Conservation (phyloP, 768 basidiomycete species). For the Galerina sulciceps region DNA sequence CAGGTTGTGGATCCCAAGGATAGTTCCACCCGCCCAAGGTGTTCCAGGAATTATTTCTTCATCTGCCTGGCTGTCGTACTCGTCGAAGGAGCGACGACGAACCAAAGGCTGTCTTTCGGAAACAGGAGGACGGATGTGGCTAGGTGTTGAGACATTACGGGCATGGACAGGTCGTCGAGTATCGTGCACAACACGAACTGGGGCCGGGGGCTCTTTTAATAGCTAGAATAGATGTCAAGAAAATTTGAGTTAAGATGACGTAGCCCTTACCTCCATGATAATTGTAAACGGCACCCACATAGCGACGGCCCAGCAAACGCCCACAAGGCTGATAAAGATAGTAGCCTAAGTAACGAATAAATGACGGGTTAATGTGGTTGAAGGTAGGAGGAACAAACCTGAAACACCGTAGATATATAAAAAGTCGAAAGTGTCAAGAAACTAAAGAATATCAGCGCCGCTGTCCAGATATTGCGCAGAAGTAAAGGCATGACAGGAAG, state of each 20-base stretch:
- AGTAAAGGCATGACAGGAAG: slow-evolving; percentile 91
- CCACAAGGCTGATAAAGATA: slow-evolving; percentile 79
- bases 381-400: slow-evolving; percentile 43
- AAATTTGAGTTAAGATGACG: not conserved
- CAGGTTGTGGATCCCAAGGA: slow-evolving; percentile 93
- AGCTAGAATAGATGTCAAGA: slow-evolving; percentile 43
- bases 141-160: slow-evolving; percentile 59
- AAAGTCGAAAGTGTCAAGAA: slow-evolving; percentile 83
- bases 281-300: slow-evolving; percentile 98
- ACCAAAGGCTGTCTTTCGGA: slow-evolving; percentile 65
- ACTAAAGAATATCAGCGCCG: slow-evolving; percentile 81
- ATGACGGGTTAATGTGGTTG: not conserved
- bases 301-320: slow-evolving; percentile 97
- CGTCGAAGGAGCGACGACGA: slow-evolving; percentile 59
- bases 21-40: slow-evolving; percentile 83
- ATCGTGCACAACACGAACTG: slow-evolving; percentile 24
- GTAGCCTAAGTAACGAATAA: slow-evolving; percentile 58
- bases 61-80: slow-evolving; percentile 41
- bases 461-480: slow-evolving; percentile 92
- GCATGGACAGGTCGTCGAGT: slow-evolving; percentile 49
- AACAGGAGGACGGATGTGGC: slow-evolving; percentile 27
- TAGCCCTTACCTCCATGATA: slow-evolving; percentile 84
- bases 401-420: slow-evolving; percentile 79
- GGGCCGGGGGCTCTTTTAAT: slow-evolving; percentile 70
- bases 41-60: slow-evolving; percentile 41